phyloP scores from a whole-genome alignment of 768 basidiomycete genomes.

The Rhodosporidiobolus sp. region DNA sequence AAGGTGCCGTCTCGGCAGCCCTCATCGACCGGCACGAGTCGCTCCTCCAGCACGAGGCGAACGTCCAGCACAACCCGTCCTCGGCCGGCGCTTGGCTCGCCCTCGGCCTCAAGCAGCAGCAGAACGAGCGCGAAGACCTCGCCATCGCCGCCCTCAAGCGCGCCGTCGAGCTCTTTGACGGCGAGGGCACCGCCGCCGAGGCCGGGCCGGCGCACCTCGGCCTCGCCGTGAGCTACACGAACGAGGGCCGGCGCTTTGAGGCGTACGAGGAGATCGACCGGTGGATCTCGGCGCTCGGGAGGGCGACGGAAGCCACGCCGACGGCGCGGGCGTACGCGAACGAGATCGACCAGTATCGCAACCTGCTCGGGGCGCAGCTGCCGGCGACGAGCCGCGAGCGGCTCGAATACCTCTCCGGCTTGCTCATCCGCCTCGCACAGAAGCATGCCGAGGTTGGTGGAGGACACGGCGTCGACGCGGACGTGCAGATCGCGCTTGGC shows the following conservation, averaged over 20 bases:
- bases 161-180: slow-evolving; percentile 74
- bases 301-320: slow-evolving; percentile 49
- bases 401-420: slow-evolving; percentile 60
- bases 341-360: slow-evolving; percentile 44
- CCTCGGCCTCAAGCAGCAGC: slow-evolving; percentile 94
- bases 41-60: slow-evolving; percentile 83
- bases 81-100: slow-evolving; percentile 79
- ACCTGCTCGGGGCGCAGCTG: slow-evolving; percentile 24
- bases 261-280: slow-evolving; percentile 75
- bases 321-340: slow-evolving; percentile 51
- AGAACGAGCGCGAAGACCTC: slow-evolving; percentile 89
- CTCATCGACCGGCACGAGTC: slow-evolving; percentile 55
- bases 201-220: slow-evolving; percentile 74
- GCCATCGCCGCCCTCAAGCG: slow-evolving; percentile 80
- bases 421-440: slow-evolving; percentile 72
- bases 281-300: slow-evolving; percentile 71
- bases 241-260: slow-evolving; percentile 72
- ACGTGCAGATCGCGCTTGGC: slow-evolving; percentile 90
- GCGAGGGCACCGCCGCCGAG: slow-evolving; percentile 59
- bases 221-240: slow-evolving; percentile 82
- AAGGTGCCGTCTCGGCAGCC: slow-evolving; percentile 16
- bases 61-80: slow-evolving; percentile 70
- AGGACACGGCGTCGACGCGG: slow-evolving; percentile 70
- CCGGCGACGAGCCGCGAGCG: slow-evolving; percentile 39
- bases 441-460: slow-evolving; percentile 53